These are phyloP conservation scores for Gossypium armourianum DNA, from an alignment of 441 rosid genomes.

Conservation along the genomic window DNA sequence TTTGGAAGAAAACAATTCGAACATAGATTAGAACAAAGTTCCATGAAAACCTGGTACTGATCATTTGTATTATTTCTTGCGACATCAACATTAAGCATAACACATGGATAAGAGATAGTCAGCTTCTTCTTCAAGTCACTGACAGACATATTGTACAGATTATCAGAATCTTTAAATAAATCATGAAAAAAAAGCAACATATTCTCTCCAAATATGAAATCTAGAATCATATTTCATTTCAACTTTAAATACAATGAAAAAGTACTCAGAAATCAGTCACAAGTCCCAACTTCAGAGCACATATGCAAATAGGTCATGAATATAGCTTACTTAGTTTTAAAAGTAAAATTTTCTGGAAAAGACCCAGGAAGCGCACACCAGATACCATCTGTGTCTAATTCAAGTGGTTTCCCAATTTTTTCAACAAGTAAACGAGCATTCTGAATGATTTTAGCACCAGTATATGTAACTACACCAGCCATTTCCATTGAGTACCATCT, in stretches of 20 bases:
- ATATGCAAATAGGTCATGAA: neutral
- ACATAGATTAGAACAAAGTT: conserved; percentile 14
- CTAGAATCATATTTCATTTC: neutral
- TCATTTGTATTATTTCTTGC: conserved; percentile 92
- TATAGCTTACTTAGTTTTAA: conserved; percentile 70
- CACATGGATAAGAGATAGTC: conserved; percentile 92
- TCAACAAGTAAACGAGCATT: conserved; percentile 89
- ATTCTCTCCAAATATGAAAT: neutral
- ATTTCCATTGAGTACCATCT: conserved; percentile 99
- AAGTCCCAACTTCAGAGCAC: neutral
- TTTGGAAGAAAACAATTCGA: conserved; percentile 1
- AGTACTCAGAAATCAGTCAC: neutral
- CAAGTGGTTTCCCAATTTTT: conserved; percentile 97
- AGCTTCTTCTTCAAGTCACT: conserved; percentile 80
- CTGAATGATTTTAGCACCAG: conserved; percentile 98
- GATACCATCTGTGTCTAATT: conserved; percentile 96
- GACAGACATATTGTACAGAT: conserved; percentile 25
- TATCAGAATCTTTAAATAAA: conserved; percentile 21
- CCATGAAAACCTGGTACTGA: conserved; percentile 69
- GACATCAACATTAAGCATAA: conserved; percentile 94
- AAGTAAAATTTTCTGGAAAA: conserved; percentile 91
- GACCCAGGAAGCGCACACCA: conserved; percentile 97
- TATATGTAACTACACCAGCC: conserved; percentile 99
- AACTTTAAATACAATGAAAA: neutral
- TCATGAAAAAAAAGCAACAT: neutral